Evolutionary conservation across 2,329 filamentous ascomycete species (phyloP).

Genomic region (Diplocarpon rosae): DNA sequence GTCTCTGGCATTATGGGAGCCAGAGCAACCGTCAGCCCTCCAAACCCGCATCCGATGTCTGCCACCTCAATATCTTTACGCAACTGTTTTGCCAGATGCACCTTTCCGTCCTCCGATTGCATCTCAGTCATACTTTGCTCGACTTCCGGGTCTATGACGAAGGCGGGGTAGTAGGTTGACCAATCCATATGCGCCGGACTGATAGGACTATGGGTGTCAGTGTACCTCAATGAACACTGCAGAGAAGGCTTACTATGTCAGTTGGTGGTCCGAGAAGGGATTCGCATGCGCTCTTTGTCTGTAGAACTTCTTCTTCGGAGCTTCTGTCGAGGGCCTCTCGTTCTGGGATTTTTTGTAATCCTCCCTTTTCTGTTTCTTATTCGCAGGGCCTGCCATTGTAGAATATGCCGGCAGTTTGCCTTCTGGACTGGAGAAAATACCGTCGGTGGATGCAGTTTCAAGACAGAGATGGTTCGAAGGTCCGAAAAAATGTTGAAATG

Average conservation of each 20-base stretch:
- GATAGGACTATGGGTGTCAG: constrained; percentile 48
- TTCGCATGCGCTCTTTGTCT: constrained; percentile 94
- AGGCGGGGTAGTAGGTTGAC: constrained; percentile 72
- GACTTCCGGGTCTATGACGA: constrained; percentile 34
- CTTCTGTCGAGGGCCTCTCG: constrained; percentile 31
- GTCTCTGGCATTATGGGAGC: constrained; percentile 71
- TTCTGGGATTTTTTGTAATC: constrained; percentile 48
- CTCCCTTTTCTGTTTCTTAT: constrained; percentile 55
- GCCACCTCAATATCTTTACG: constrained; percentile 75
- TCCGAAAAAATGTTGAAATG: no score
- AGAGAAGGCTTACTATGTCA: constrained; percentile 62
- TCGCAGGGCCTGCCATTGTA: constrained; percentile 34
- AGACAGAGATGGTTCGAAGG: neutral
- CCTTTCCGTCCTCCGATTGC: constrained; percentile 1
- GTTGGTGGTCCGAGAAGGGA: constrained; percentile 87
- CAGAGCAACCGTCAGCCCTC: constrained; percentile 78
- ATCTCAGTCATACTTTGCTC: constrained; percentile 16
- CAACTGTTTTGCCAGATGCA: constrained; percentile 27
- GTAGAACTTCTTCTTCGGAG: constrained; percentile 94
- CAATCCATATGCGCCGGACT: constrained; percentile 84
- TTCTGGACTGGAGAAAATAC: no score
- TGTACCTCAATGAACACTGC: constrained; percentile 8
- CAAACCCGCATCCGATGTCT: constrained; percentile 96
- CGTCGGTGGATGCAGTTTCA: neutral
- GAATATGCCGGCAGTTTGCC: neutral